Evolutionary conservation across 1,139 yeast species (phyloP), one percentile per base, ranked within the genome.

Genomic region (Scheffersomyces insectosa): DNA sequence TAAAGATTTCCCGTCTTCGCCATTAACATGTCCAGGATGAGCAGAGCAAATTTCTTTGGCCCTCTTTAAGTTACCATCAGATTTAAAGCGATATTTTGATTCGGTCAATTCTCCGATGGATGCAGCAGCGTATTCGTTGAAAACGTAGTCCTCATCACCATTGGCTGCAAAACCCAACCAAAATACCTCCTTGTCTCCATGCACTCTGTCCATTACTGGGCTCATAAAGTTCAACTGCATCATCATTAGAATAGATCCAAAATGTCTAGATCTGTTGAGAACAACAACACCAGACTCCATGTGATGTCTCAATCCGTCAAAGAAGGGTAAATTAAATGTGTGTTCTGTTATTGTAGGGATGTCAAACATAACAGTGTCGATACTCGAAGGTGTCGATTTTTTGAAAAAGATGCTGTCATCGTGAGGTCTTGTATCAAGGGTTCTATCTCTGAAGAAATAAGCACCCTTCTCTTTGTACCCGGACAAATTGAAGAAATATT

Each of bases 121-220:
- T 6, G 79, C 83, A 11, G 80, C 79, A 43, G 70, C 70, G 52
- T 75, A 65, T 31, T 63, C 54, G 54, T 80, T 80, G 56, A 80
- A 79, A 27, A 65, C 59, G 51, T 77, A 78, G 12, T 64, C 56
- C 46, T 77, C 80, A 47, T 79, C 74, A 3, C 88, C 88, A 44
- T 71, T 63, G 3, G 78, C 53, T 13, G 77, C 71, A 50, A 78
- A 77, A 8, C 83, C 79, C 29, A 83, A 57, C 87, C 88, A 82
- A 47, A 82, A 77, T 12, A 82, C 62, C 56, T 83, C 89, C 51
- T 83, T 83, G 51, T 83, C 89, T 15, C 88, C 88, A 57, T 78
- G 76, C 3, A 77, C 61, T 48, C 78, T 64, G 28, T 66, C 54
- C 36, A 55, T 59, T 14, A 75, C 59, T 3, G 79, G 73, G 7